Evolutionary conservation across 192 early-diverging fungal species (phyloP), one percentile per base, ranked within the genome.

Genomic region (Coemansia sp.): DNA sequence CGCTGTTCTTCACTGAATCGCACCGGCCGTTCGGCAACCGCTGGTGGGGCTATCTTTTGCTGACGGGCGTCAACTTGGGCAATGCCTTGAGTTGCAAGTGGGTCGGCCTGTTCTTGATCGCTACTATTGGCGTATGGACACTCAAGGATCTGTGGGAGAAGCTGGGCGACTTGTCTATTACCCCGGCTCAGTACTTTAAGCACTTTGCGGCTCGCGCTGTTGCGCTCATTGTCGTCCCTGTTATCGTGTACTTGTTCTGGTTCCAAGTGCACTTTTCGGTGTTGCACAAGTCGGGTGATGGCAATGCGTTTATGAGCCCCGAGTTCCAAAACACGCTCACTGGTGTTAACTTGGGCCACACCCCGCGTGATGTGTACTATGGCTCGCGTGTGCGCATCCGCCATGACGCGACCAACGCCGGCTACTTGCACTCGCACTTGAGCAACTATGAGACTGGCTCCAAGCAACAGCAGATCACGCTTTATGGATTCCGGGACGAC

Each of bases 51-150:
- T 98, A 96, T 94, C 83, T 99, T 38, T 53, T 87, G 19, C 32
- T 92, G 70, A 97, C 96, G 0, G 98, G 98, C 15, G 67, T 88
- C 9, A 86, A 86, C 21, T 76, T 98, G 68, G 95, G 93, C 0
- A 84, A 87, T 36, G 84, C 89, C 1, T 70, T 82, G 8, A 91
- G 96, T 67, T 89, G 91, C 77, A 98, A 98, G 73, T 94, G 94
- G 94, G 96, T 98, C 11, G 98, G 95, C 6, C 78, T 98, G 46
- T 95, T 99, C 64, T 89, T 92, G 3, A 87, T 98, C 68, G 92
- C 91, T 5, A 80, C 90, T 15, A 85, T 99, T 53, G 96, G 96
- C 14, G 77, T 92, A 27, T 93, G 94, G 29, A 92, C 92, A 0
- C 55, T 95, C 53, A 80, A 86, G 31, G 93, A 97, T 53, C 80